Evolutionary conservation across 768 basidiomycete genomes (phyloP).

Genomic region (Russula lepida): DNA sequence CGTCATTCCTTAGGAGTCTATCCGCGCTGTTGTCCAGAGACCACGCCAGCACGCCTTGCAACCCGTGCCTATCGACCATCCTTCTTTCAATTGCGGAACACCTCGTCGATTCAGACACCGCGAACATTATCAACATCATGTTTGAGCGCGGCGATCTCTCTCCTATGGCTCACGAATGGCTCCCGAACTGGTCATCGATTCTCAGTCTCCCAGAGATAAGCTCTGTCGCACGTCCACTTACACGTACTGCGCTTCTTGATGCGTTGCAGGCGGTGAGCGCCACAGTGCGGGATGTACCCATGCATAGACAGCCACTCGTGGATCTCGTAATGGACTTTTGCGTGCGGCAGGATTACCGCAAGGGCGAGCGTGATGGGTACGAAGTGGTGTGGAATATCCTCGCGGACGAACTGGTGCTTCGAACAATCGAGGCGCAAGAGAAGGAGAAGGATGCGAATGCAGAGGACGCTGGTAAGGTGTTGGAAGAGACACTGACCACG

Average conservation of each 20-base stretch:
- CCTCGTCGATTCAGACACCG: constrained; percentile 59
- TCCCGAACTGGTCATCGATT: constrained; percentile 55
- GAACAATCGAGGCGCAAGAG: constrained; percentile 27
- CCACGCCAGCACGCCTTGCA: constrained; percentile 42
- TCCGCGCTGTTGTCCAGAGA: constrained; percentile 58
- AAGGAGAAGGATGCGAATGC: constrained; percentile 37
- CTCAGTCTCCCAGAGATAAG: constrained; percentile 37
- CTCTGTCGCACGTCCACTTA: constrained; percentile 35
- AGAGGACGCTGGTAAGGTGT: background rate
- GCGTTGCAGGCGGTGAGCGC: constrained; percentile 52
- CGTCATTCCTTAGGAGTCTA: constrained; percentile 51
- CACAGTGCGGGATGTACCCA: constrained; percentile 58
- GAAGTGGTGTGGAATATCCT: constrained; percentile 22
- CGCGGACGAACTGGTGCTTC: constrained; percentile 24
- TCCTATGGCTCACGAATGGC: constrained; percentile 65
- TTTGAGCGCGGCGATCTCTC: constrained; percentile 57
- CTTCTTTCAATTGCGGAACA: constrained; percentile 62
- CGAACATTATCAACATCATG: constrained; percentile 54
- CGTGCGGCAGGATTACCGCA: constrained; percentile 25
- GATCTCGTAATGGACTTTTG: constrained; percentile 50
- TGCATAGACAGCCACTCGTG: constrained; percentile 46
- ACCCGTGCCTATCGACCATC: constrained; percentile 53
- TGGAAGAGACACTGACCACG: constrained; percentile 11
- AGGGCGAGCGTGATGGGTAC: constrained; percentile 18
- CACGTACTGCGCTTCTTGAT: constrained; percentile 49